These are phyloP conservation scores for Spergularia marina DNA, from an alignment of 148 eudicot species.

Conservation along the genomic window DNA sequence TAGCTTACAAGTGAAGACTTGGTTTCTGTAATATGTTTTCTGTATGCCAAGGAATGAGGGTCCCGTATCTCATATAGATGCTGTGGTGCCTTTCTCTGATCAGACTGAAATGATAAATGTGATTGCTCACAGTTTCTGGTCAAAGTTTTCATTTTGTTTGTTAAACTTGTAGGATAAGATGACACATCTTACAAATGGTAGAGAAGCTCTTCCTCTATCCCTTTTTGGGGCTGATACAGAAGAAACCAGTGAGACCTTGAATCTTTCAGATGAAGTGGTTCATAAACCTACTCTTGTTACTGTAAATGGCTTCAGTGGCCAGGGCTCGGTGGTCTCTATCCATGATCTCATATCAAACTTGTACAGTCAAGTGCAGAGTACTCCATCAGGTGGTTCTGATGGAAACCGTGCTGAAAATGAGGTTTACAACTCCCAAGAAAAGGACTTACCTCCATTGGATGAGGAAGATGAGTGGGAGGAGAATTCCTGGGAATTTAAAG, in stretches of 20 bases:
- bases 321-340: slow-evolving; percentile 40
- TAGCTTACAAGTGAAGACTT: background rate
- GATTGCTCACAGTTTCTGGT: background rate
- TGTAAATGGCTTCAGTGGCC: slow-evolving; percentile 35
- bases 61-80: slow-evolving; percentile 2
- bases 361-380: slow-evolving; percentile 55
- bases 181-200: slow-evolving; percentile 25
- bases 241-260: slow-evolving; percentile 38
- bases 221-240: slow-evolving; percentile 58
- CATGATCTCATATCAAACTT: slow-evolving; percentile 65
- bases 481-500: slow-evolving; percentile 63
- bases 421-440: slow-evolving; percentile 26
- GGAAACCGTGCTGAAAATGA: slow-evolving; percentile 33
- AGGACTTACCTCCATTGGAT: slow-evolving; percentile 27
- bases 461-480: slow-evolving; percentile 48
- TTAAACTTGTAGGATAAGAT: slow-evolving; percentile 43
- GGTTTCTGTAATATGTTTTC: background rate
- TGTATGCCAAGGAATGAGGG: background rate
- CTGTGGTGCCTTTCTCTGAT: background rate
- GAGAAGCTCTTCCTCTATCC: slow-evolving; percentile 58
- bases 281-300: slow-evolving; percentile 31
- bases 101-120: background rate
- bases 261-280: slow-evolving; percentile 33
- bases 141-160: slow-evolving; percentile 5
- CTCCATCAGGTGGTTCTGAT: slow-evolving; percentile 28